Conservation (phyloP, 2,329 filamentous ascomycete genomes). For the Tolypocladium tropicale region DNA sequence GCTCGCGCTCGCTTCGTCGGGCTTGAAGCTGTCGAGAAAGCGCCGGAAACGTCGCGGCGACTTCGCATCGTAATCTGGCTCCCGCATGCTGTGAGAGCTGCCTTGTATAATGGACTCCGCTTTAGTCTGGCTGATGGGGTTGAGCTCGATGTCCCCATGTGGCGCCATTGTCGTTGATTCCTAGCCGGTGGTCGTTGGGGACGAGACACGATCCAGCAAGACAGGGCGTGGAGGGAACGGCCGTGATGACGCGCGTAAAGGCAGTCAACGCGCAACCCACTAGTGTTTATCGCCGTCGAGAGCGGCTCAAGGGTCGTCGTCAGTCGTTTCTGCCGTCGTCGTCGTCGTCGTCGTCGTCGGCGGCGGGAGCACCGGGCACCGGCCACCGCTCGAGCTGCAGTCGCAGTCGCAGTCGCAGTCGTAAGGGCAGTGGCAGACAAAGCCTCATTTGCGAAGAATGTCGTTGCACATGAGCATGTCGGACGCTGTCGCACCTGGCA, state of each 20-base stretch:
- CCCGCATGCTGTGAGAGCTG: conserved; percentile 41
- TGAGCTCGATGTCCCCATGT: conserved; percentile 41
- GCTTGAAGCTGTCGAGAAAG: conserved; percentile 52
- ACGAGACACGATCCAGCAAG: background rate
- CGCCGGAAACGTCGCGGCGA: conserved; percentile 26
- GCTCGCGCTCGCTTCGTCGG: conserved; percentile 39
- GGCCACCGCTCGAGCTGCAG: background rate
- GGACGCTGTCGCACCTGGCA: too few relatives aligned
- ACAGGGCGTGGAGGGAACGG: background rate
- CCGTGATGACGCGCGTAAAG: background rate
- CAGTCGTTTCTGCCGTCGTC: too few relatives aligned
- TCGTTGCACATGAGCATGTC: background rate
- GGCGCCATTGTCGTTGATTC: conserved; percentile 21
- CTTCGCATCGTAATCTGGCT: conserved; percentile 32
- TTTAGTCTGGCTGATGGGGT: conserved; percentile 45
- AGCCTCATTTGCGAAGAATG: background rate
- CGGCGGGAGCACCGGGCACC: too few relatives aligned
- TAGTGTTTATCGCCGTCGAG: background rate
- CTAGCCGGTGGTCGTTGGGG: background rate
- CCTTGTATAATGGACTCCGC: conserved; percentile 45
- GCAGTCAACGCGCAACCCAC: background rate
- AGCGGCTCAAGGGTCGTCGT: background rate
- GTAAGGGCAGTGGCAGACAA: background rate
- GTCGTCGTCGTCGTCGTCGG: background rate
- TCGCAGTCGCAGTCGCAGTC: background rate